phyloP scores from a whole-genome alignment of 495 filamentous ascomycete genomes.

The Aspergillus mulundensis region DNA sequence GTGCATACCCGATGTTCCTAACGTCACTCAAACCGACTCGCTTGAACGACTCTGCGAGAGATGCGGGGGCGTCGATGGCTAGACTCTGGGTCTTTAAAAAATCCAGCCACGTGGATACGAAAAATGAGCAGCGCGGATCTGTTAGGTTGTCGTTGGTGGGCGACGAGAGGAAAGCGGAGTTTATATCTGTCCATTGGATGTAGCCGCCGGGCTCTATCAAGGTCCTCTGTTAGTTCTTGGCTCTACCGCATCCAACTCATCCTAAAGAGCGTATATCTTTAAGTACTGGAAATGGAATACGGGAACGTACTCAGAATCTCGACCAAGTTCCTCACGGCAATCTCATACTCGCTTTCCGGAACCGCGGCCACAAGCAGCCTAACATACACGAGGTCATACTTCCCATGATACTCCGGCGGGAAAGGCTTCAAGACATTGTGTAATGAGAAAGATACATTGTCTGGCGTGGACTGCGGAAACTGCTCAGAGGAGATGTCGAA shows the following conservation, averaged over 20 bases:
- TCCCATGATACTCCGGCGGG: conserved; percentile 9
- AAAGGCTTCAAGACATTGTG: conserved; percentile 19
- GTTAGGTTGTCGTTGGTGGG: not conserved
- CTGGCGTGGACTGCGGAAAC: conserved; percentile 6
- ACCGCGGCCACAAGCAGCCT: conserved; percentile 17
- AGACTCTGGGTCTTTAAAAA: not conserved
- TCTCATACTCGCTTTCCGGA: conserved; percentile 6
- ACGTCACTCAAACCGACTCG: not conserved
- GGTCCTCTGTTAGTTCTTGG: not conserved
- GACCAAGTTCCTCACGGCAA: conserved; percentile 16
- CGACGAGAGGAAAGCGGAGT: not conserved
- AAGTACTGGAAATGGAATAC: not conserved
- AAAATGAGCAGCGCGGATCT: not conserved
- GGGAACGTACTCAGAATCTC: conserved; percentile 11
- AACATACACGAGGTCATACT: conserved; percentile 22
- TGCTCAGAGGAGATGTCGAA: conserved; percentile 20
- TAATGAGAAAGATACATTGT: conserved; percentile 10
- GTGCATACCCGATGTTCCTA: not conserved
- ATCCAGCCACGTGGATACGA: not conserved
- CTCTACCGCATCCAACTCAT: too few species aligned
- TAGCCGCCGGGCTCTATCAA: conserved; percentile 26
- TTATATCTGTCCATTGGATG: conserved; percentile 23
- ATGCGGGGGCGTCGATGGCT: not conserved
- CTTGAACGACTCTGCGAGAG: not conserved
- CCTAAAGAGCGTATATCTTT: too few species aligned